Evolutionary conservation across 306 rosid species (phyloP), one percentile per base, ranked within the genome.

Genomic region (Citrullus colocynthis): DNA sequence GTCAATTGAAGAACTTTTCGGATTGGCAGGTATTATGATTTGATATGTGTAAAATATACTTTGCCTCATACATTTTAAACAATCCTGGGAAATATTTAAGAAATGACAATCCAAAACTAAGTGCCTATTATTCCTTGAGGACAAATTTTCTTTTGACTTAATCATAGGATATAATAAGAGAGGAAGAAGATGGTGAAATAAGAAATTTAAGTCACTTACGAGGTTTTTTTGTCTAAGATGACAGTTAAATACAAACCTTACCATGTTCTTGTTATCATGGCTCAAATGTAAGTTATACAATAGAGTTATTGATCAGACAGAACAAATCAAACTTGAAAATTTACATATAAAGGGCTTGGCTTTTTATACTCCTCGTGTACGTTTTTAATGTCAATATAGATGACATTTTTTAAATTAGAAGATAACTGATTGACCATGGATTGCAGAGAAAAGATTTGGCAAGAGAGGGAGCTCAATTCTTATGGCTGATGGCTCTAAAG

Each of bases 401-500:
- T 48, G 52, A 10, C 54, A 5, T 72, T 49, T 49, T 57, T 72
- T 28, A 28, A 6, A 28, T 49, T 72, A 49, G 59, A 49, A 63
- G 21, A 49, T 48, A 28, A 73, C 60, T 30, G 60, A 30, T 73
- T 49, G 51, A 73, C 77, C 4, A 34, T 51, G 44, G 69, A 54
- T 63, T 60, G 88, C 93, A 94, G 96, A 89, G 92, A 88, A 78
- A 78, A 92, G 83, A 80, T 86, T 92, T 36, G 92, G 89, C 13
- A 85, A 86, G 87, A 79, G 88, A 80, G 91, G 91, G 83, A 83
- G 89, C 89, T 88, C 62, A 54, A 80, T 92, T 80, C 78, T 89
- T 51, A 88, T 90, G 97, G 88, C 85, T 8, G 93, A 92, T 44
- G 88, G 93, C 81, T 87, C 97, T 45, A 89, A 79, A 85, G 90